phyloP scores from a whole-genome alignment of 2,329 filamentous ascomycete genomes.

The Orbilia javanica region DNA sequence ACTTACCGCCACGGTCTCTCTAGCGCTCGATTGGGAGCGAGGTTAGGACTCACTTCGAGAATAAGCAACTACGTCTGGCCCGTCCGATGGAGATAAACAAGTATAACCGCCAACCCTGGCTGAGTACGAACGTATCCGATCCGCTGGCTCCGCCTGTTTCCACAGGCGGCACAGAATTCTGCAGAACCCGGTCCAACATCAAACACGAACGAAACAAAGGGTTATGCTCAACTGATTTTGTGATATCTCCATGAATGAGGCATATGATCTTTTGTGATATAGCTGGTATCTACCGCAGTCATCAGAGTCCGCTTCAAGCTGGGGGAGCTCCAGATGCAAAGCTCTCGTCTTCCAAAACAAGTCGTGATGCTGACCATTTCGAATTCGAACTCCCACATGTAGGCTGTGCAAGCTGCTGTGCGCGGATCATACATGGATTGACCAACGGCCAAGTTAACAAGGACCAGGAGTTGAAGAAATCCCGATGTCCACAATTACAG shows the following conservation, averaged over 20 bases:
- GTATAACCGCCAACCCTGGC: conserved; percentile 14
- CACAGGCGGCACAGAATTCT: not conserved
- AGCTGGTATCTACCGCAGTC: not conserved
- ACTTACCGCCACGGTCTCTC: conserved; percentile 12
- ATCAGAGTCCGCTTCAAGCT: not conserved
- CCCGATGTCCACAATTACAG: not conserved
- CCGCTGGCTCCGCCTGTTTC: not conserved
- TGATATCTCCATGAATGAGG: not conserved
- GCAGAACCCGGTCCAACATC: conserved; percentile 5
- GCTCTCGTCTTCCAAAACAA: conserved; percentile 25
- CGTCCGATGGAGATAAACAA: not conserved
- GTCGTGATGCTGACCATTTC: conserved; percentile 1
- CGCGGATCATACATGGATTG: conserved; percentile 1
- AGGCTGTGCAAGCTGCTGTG: conserved; percentile 21
- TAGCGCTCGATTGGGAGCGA: not conserved
- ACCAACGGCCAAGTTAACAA: not conserved
- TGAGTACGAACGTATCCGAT: conserved; percentile 7
- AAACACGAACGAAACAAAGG: conserved; percentile 15
- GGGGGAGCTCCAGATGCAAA: conserved; percentile 3
- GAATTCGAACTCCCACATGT: not conserved
- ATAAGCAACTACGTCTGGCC: not conserved
- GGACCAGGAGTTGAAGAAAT: not conserved
- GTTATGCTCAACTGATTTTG: not conserved
- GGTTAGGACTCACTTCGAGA: not conserved
- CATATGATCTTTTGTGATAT: not conserved